These are phyloP conservation scores for Bipolaris cookei DNA, from an alignment of 2,329 filamentous ascomycete genomes.

Conservation along the genomic window DNA sequence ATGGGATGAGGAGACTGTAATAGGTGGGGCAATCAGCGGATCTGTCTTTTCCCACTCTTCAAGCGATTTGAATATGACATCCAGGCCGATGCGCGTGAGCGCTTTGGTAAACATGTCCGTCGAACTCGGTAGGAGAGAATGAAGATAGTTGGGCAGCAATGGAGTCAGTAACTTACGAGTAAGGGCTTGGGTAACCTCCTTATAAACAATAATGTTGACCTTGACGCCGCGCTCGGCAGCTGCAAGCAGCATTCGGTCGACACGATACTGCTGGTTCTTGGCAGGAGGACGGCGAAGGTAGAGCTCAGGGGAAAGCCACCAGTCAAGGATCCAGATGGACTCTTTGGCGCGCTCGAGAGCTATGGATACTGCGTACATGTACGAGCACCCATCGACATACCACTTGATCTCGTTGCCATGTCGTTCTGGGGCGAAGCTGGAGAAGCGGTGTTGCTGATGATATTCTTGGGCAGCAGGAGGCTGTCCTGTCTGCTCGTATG, in stretches of 20 bases:
- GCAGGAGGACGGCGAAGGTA: slow-evolving; percentile 84
- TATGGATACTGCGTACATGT: slow-evolving; percentile 83
- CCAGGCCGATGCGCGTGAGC: slow-evolving; percentile 51
- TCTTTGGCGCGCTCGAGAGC: slow-evolving; percentile 79
- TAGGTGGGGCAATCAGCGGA: slow-evolving; percentile 53
- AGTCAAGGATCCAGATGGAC: slow-evolving; percentile 84
- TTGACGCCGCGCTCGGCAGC: slow-evolving; percentile 85
- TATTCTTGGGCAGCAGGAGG: slow-evolving; percentile 46
- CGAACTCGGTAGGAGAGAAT: slow-evolving; percentile 51
- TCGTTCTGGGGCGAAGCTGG: slow-evolving; percentile 74
- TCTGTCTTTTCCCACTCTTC: slow-evolving; percentile 55
- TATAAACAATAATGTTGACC: slow-evolving; percentile 88
- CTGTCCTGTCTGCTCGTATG: slow-evolving; percentile 26
- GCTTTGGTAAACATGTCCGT: slow-evolving; percentile 51
- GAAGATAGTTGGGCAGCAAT: slow-evolving; percentile 52
- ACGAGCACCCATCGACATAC: slow-evolving; percentile 71
- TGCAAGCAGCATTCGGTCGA: slow-evolving; percentile 81
- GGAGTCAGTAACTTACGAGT: slow-evolving; percentile 68
- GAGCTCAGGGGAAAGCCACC: slow-evolving; percentile 88
- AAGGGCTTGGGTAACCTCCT: slow-evolving; percentile 78
- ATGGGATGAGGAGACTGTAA: slow-evolving; percentile 68
- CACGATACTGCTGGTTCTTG: slow-evolving; percentile 79
- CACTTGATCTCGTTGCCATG: slow-evolving; percentile 79
- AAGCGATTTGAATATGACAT: slow-evolving; percentile 54
- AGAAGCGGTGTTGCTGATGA: slow-evolving; percentile 58